phyloP scores from a whole-genome alignment of 2,329 filamentous ascomycete genomes.

The Xylaria sp. region DNA sequence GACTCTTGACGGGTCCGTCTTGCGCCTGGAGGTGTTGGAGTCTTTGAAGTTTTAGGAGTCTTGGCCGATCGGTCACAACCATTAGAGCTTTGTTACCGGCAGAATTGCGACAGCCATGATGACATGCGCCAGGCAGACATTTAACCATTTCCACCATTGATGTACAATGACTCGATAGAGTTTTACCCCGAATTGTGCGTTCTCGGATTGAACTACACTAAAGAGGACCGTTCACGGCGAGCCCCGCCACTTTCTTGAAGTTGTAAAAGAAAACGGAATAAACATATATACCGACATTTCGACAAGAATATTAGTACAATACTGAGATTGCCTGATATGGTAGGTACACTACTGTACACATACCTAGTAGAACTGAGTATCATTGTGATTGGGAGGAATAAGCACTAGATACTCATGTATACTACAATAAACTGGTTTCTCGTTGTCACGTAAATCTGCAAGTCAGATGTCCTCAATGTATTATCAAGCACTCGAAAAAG shows the following conservation, averaged over 20 bases:
- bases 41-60: slow-evolving; percentile 16
- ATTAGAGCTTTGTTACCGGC: slow-evolving; percentile 17
- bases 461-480: slow-evolving; percentile 26
- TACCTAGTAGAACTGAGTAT: background rate
- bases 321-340: no score
- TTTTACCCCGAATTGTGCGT: background rate
- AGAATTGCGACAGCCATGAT: slow-evolving; percentile 15
- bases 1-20: slow-evolving; percentile 35
- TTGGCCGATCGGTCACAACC: slow-evolving; percentile 21
- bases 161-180: background rate
- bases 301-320: no score
- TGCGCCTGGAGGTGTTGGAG: background rate
- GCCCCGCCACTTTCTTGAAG: no score
- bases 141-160: background rate
- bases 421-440: slow-evolving; percentile 7
- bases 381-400: slow-evolving; percentile 9
- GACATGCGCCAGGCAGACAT: background rate
- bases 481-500: background rate
- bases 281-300: no score
- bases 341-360: no score
- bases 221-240: no score
- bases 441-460: slow-evolving; percentile 24
- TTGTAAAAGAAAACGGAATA: no score
- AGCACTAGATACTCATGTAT: slow-evolving; percentile 14
- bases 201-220: no score